phyloP scores from a whole-genome alignment of 345 rosid genomes.

The Moricandia arvensis region DNA sequence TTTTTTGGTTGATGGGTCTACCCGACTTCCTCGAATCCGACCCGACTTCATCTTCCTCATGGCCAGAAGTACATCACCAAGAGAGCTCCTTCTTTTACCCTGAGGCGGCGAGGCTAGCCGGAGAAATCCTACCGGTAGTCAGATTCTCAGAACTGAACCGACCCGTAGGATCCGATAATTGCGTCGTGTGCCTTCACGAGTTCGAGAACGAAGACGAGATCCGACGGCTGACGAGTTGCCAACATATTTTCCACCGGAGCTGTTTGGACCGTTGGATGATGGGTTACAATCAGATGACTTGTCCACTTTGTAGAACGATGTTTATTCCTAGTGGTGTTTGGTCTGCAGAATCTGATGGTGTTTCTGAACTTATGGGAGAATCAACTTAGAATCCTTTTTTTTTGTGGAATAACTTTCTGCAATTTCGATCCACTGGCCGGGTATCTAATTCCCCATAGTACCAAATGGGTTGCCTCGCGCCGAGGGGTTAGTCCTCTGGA shows the following conservation, averaged over 20 bases:
- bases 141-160: conserved; percentile 53
- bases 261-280: conserved; percentile 87
- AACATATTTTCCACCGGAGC: conserved; percentile 61
- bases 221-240: conserved; percentile 56
- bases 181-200: conserved; percentile 79
- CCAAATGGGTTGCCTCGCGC: no score
- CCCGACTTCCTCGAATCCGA: conserved; percentile 60
- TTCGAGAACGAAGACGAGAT: conserved; percentile 63
- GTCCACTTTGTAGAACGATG: conserved; percentile 63
- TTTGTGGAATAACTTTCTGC: background rate
- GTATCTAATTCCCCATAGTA: no score
- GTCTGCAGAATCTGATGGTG: conserved; percentile 54
- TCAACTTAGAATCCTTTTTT: no score
- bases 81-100: conserved; percentile 31
- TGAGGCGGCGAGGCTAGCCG: conserved; percentile 48
- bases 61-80: no score
- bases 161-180: conserved; percentile 48
- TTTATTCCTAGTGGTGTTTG: conserved; percentile 57
- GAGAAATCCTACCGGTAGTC: conserved; percentile 63
- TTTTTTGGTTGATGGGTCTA: conserved; percentile 53
- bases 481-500: no score
- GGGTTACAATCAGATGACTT: conserved; percentile 63
- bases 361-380: conserved; percentile 26
- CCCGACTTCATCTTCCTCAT: conserved; percentile 26
- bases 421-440: no score